Conservation (phyloP, 306 rosid species). For the Prinsepia uniflora region DNA sequence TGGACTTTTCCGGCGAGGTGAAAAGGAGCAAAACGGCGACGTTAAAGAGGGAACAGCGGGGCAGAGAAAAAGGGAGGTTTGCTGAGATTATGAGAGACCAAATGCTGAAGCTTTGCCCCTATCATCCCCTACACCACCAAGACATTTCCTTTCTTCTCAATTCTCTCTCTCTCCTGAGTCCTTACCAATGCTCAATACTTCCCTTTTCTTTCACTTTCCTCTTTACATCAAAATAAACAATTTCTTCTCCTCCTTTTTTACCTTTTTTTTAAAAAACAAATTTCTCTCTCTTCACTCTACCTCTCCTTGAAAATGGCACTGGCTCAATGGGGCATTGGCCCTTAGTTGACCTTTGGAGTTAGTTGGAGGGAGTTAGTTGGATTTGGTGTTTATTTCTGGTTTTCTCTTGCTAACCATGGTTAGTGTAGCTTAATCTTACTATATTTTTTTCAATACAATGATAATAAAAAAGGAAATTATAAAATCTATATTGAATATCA, state of each 20-base stretch:
- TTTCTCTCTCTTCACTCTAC: constrained; percentile 9
- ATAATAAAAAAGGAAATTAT: too few species aligned
- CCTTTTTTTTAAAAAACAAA: neutral
- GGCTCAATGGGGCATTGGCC: constrained; percentile 14
- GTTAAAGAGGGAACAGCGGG: constrained; percentile 16
- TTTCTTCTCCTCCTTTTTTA: neutral
- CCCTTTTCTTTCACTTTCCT: neutral
- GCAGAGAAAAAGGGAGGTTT: constrained; percentile 29
- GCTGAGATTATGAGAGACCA: constrained; percentile 49
- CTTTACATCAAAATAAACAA: constrained; percentile 13
- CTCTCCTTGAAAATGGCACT: constrained; percentile 28
- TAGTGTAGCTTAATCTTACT: neutral
- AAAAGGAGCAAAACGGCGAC: constrained; percentile 15
- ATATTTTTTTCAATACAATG: neutral
- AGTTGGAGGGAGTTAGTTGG: neutral
- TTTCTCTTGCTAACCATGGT: constrained; percentile 14
- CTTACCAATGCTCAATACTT: constrained; percentile 1
- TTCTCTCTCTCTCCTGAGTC: constrained; percentile 3
- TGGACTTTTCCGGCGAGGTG: constrained; percentile 19
- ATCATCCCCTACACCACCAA: constrained; percentile 43
- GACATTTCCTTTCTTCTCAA: constrained; percentile 25
- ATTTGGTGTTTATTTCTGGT: neutral
- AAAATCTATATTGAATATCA: too few species aligned
- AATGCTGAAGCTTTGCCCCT: constrained; percentile 51
- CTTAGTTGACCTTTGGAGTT: constrained; percentile 28